Percentiles rank a stretch among this genome's conserved stretches.
These are phyloP conservation scores for Puccinia novopanici DNA, from an alignment of 1,284 basidiomycete species.

Conservation along the genomic window DNA sequence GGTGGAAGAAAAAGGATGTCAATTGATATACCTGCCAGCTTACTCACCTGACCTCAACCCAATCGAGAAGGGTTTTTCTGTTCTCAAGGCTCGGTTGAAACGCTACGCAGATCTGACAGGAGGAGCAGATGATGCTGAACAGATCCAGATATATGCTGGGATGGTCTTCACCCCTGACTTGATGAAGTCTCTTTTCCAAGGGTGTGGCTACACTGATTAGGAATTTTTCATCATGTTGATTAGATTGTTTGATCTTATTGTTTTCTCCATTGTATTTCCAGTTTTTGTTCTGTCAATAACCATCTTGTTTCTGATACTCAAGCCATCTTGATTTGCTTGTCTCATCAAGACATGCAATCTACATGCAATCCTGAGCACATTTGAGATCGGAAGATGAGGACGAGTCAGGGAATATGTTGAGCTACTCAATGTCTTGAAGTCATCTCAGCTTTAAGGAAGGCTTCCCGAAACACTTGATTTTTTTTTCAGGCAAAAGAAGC, in stretches of 20 bases:
- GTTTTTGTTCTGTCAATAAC: too few relatives aligned
- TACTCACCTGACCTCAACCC: slow-evolving; percentile 28
- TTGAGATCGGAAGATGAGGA: too few relatives aligned
- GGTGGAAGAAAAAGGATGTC: slow-evolving; percentile 9
- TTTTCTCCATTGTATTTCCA: too few relatives aligned
- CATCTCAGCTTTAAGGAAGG: too few relatives aligned
- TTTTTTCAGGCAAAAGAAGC: too few relatives aligned
- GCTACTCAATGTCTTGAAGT: too few relatives aligned
- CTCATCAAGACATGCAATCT: too few relatives aligned
- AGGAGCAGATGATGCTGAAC: background rate
- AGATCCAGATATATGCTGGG: background rate
- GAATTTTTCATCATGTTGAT: background rate
- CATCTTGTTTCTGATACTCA: too few relatives aligned
- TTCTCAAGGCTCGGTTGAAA: background rate
- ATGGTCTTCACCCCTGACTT: background rate
- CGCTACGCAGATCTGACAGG: background rate
- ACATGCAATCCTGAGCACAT: too few relatives aligned
- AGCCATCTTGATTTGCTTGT: too few relatives aligned
- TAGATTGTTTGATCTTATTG: background rate
- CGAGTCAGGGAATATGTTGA: too few relatives aligned
- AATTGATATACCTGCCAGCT: background rate
- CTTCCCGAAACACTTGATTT: too few relatives aligned
- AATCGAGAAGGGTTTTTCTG: background rate
- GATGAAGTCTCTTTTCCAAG: background rate
- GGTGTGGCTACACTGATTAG: background rate